These are phyloP conservation scores for Ustilago vetiveriae DNA, from an alignment of 1,284 basidiomycete species.

Conservation along the genomic window DNA sequence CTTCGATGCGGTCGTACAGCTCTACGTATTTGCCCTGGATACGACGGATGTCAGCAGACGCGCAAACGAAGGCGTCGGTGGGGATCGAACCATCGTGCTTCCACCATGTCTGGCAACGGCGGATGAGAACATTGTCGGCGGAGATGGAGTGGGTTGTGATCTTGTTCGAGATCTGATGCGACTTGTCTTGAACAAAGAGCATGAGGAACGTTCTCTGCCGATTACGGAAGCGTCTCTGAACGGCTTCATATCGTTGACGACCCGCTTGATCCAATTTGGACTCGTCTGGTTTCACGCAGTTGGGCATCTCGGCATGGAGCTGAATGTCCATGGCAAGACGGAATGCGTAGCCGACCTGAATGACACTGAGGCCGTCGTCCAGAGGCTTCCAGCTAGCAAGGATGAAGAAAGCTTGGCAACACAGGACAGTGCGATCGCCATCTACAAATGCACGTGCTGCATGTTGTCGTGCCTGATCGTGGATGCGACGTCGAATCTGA, in stretches of 20 bases:
- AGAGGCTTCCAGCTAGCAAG: constrained; percentile 49
- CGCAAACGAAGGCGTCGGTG: constrained; percentile 43
- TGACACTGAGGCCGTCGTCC: constrained; percentile 45
- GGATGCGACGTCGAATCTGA: constrained; percentile 34
- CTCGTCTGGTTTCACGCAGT: constrained; percentile 43
- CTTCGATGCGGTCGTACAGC: constrained; percentile 44
- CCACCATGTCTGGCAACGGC: constrained; percentile 48
- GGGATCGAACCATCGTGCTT: constrained; percentile 29
- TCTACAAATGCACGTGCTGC: constrained; percentile 47
- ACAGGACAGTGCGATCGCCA: constrained; percentile 45
- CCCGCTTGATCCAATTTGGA: constrained; percentile 37
- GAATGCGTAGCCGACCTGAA: constrained; percentile 48
- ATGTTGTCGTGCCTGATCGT: constrained; percentile 38
- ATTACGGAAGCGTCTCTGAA: constrained; percentile 45
- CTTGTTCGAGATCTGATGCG: constrained; percentile 51
- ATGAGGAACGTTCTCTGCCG: constrained; percentile 51
- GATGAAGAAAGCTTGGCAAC: constrained; percentile 46
- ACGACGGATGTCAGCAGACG: constrained; percentile 37
- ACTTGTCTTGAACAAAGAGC: constrained; percentile 52
- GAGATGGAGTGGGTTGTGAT: constrained; percentile 42
- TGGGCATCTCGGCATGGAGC: constrained; percentile 48
- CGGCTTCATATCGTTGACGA: constrained; percentile 35
- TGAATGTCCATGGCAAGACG: constrained; percentile 53
- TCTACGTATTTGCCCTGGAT: constrained; percentile 50
- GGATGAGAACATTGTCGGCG: constrained; percentile 37